Evolutionary conservation across 495 filamentous ascomycete genomes (phyloP), one percentile per base, ranked within the genome.

Genomic region (Hyaloscypha variabilis): DNA sequence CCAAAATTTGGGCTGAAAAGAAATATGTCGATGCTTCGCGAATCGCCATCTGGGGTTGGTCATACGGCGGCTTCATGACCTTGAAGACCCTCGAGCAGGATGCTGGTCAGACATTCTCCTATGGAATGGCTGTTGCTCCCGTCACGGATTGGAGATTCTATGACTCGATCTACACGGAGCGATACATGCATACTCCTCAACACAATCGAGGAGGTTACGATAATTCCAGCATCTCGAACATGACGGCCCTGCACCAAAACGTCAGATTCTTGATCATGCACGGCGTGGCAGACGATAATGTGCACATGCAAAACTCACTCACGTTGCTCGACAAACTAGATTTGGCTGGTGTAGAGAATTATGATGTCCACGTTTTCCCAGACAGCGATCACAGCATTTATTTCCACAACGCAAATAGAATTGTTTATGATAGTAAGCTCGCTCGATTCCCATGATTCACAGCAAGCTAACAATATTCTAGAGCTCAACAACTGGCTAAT

Each of bases 1-100:
- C 91, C 21, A 92, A 94, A 79, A 86, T 90, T 60, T 98, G 91
- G 91, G 88, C 87, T 0, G 73, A 76, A 49, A 96, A 95, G 79
- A 73, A 82, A 29, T 98, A 98, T 75, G 89, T 96, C 6, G 96
- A 98, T 76, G 82, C 84, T 65, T 78, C 84, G 11, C 83, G 89
- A 34, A 87, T 99, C 64, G 94, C 93, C 1, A 97, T 99, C 71
- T 99, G 95, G 95, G 95, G 95, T 39, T 99, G 95, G 95, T 95
- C 91, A 67, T 99, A 94, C 72, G 95, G 95, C 36, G 95, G 95
- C 21, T 99, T 96, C 81, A 94, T 92, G 87, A 92, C 95, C n/a
- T 80, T 99, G 61, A 99, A 99, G 79, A 93, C 92, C 4, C 84
- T 99, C 2, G 95, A 99, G 77, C 83, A 87, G 67, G 95, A 99